Percentiles rank a stretch among this genome's conserved stretches.
These are phyloP conservation scores for Aspergillus awamori DNA, from an alignment of 2,329 filamentous ascomycete genomes.

Conservation along the genomic window DNA sequence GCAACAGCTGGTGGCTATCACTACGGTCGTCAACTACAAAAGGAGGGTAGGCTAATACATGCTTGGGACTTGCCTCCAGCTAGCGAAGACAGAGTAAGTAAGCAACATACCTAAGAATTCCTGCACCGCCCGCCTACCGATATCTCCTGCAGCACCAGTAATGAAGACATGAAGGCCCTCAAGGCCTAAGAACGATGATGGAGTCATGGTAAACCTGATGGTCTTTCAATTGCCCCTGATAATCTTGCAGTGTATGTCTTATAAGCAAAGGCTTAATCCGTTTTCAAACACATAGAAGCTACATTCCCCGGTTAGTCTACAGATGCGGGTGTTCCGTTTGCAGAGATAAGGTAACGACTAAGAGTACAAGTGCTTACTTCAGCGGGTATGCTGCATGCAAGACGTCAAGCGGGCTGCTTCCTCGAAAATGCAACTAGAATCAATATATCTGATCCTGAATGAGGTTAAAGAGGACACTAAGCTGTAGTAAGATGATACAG, in stretches of 20 bases:
- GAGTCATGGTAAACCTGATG: background rate
- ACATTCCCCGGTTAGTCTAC: background rate
- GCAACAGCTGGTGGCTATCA: background rate
- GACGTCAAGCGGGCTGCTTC: background rate
- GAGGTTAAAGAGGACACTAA: background rate
- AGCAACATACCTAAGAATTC: constrained; percentile 54
- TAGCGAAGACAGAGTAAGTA: background rate
- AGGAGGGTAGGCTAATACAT: background rate
- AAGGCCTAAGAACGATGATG: constrained; percentile 46
- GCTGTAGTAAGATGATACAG: background rate
- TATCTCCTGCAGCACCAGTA: constrained; percentile 56
- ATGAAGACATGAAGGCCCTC: constrained; percentile 57
- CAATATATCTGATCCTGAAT: background rate
- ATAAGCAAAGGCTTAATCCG: background rate
- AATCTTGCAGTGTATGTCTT: background rate
- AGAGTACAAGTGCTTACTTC: background rate
- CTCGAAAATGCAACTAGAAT: background rate
- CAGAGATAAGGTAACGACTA: background rate
- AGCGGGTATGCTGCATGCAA: background rate
- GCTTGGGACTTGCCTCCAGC: background rate
- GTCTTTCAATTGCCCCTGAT: background rate
- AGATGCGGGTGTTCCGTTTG: background rate
- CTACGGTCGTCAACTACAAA: background rate
- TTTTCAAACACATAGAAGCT: background rate
- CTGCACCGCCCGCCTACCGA: constrained; percentile 53